phyloP scores from a whole-genome alignment of 768 basidiomycete genomes.

The Amanita subjunquillea region DNA sequence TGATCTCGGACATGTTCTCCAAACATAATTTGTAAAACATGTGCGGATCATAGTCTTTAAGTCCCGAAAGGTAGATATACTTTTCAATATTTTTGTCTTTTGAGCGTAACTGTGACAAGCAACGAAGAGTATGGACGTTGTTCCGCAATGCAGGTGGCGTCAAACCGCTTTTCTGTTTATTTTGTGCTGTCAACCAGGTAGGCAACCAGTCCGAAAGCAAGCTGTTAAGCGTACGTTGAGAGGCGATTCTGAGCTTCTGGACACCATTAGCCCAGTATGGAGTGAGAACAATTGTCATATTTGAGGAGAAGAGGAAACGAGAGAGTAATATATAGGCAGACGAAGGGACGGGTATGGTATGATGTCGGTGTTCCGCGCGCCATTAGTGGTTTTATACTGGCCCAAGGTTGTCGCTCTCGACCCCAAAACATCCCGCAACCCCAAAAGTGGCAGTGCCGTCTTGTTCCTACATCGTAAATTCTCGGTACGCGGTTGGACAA shows the following conservation, averaged over 20 bases:
- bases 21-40: slow-evolving; percentile 76
- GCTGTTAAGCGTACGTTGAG: slow-evolving; percentile 36
- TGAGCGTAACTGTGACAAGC: slow-evolving; percentile 61
- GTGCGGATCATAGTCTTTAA: slow-evolving; percentile 61
- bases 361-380: background rate
- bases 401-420: background rate
- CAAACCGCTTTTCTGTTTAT: slow-evolving; percentile 40
- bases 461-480: background rate
- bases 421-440: background rate
- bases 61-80: slow-evolving; percentile 72
- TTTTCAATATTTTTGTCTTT: slow-evolving; percentile 72
- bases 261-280: slow-evolving; percentile 64
- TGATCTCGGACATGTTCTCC: slow-evolving; percentile 57
- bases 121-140: slow-evolving; percentile 44
- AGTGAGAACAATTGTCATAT: slow-evolving; percentile 55
- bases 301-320: background rate
- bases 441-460: slow-evolving; percentile 2
- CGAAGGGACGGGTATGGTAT: slow-evolving; percentile 2
- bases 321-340: slow-evolving; percentile 4
- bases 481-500: background rate
- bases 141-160: slow-evolving; percentile 49
- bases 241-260: slow-evolving; percentile 56
- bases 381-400: slow-evolving; percentile 1
- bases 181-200: slow-evolving; percentile 21
- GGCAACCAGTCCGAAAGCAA: slow-evolving; percentile 5